Evolutionary conservation across 768 basidiomycete genomes (phyloP), one percentile per base, ranked within the genome.

Genomic region (Chiua virens): DNA sequence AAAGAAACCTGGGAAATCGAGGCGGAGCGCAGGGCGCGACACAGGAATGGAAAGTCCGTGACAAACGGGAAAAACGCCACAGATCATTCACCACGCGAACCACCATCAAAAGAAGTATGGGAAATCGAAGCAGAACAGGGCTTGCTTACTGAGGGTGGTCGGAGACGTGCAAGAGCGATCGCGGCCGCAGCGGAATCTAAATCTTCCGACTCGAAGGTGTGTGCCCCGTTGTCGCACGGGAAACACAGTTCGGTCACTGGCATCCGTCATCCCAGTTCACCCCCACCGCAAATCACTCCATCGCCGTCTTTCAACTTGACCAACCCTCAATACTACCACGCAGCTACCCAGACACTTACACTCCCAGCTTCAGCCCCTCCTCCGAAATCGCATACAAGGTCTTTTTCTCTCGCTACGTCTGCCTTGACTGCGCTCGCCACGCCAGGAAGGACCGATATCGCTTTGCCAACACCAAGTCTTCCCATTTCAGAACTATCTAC

Each of bases 1-100:
- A 83, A 82, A 62, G 90, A 92, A 66, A 67, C 79, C 28, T 92
- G 90, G 90, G 91, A 92, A 63, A 55, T 92, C 13, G 89, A 89
- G 62, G 72, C 82, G 17, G 89, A 92, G 60, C 71, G 74, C 43
- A 75, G 78, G 41, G 59, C 72, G 4, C 79, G 76, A 49, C 65
- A 65, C n/a, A 75, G 74, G 32, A 66, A 57, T 39, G 71, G 65
- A 25, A 72, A 68, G 43, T 66, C 71, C 45, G 47, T 56, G 46
- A 65, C 21, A 64, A 59, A 61, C 53, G 50, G 47, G 11, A 30
- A 53, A 37, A 22, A 28, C 25, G n/a, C 35, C 13, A 6, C 17
- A n/a, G 40, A 50, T 38, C 48, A 9, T 34, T 42, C 9, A 28
- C 35, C 46, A 17, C 51, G 18, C 25, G 49, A 61, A 45, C 76